Evolutionary conservation across 306 rosid genomes (phyloP).

Genomic region (Cicer bijugum): DNA sequence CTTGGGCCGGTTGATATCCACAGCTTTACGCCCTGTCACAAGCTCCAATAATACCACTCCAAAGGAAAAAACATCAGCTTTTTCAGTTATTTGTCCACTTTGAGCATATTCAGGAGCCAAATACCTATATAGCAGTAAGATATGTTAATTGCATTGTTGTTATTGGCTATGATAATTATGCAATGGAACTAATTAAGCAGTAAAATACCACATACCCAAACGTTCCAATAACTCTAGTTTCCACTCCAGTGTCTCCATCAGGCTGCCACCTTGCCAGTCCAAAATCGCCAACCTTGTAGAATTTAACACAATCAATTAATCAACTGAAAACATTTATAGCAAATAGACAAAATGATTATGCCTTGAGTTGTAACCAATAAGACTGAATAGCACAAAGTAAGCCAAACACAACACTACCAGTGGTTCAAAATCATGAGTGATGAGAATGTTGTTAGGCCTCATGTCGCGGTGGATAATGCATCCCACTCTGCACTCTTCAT

Average conservation of each 20-base stretch:
- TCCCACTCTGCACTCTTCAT: slow-evolving; percentile 98
- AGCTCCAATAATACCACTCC: slow-evolving; percentile 98
- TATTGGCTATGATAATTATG: slow-evolving; percentile 6
- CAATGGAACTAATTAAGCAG: slow-evolving; percentile 16
- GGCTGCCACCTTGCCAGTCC: slow-evolving; percentile 99
- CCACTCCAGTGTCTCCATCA: slow-evolving; percentile 90
- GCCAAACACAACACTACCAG: slow-evolving; percentile 55
- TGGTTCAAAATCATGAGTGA: slow-evolving; percentile 99
- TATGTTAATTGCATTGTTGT: slow-evolving; percentile 35
- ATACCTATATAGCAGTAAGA: slow-evolving; percentile 59
- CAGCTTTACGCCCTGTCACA: slow-evolving; percentile 89
- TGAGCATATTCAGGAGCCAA: slow-evolving; percentile 99
- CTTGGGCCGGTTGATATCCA: slow-evolving; percentile 86
- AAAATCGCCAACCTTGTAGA: slow-evolving; percentile 91
- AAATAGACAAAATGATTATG: slow-evolving; percentile 16
- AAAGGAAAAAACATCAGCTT: slow-evolving; percentile 95
- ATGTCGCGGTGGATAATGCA: slow-evolving; percentile 98
- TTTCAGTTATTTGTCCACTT: slow-evolving; percentile 97
- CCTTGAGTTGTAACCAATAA: background rate
- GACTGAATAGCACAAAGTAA: slow-evolving; percentile 3
- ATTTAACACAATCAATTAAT: slow-evolving; percentile 18
- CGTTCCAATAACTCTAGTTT: slow-evolving; percentile 96
- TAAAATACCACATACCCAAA: slow-evolving; percentile 67
- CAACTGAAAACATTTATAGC: slow-evolving; percentile 4
- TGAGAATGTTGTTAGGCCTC: slow-evolving; percentile 98